phyloP scores from a whole-genome alignment of 306 rosid genomes.

The Trifolium fragiferum region DNA sequence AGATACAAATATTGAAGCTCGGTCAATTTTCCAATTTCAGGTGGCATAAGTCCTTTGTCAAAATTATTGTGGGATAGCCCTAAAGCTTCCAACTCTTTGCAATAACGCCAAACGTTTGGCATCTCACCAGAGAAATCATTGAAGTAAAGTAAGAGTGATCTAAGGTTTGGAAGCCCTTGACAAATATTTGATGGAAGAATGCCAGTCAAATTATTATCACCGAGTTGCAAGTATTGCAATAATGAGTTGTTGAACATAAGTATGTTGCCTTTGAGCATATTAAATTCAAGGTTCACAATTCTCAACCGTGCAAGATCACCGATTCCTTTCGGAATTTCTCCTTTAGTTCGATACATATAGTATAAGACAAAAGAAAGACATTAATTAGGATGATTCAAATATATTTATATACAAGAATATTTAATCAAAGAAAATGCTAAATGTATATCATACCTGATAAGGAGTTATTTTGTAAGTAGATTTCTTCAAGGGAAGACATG shows the following conservation, averaged over 20 bases:
- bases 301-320: slow-evolving; percentile 15
- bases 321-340: slow-evolving; percentile 25
- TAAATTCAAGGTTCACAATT: not conserved
- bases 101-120: slow-evolving; percentile 25
- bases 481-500: slow-evolving; percentile 2
- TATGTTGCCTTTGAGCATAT: slow-evolving; percentile 11
- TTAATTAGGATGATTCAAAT: not conserved
- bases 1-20: slow-evolving; percentile 24
- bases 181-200: slow-evolving; percentile 34
- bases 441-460: slow-evolving; percentile 22
- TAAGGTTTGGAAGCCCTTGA: slow-evolving; percentile 20
- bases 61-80: not conserved
- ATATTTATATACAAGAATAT: too few species aligned
- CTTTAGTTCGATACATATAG: slow-evolving; percentile 7
- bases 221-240: not conserved
- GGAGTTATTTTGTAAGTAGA: not conserved
- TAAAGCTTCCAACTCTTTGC: slow-evolving; percentile 14
- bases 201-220: not conserved
- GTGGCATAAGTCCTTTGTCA: not conserved
- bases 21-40: slow-evolving; percentile 17
- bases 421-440: too few species aligned
- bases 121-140: slow-evolving; percentile 28
- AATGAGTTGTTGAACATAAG: slow-evolving; percentile 10
- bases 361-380: not conserved
- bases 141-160: not conserved